Base-by-base conservation (phyloP, 2,329 filamentous ascomycete genomes). In the Hymenoscyphus linearis region DNA sequence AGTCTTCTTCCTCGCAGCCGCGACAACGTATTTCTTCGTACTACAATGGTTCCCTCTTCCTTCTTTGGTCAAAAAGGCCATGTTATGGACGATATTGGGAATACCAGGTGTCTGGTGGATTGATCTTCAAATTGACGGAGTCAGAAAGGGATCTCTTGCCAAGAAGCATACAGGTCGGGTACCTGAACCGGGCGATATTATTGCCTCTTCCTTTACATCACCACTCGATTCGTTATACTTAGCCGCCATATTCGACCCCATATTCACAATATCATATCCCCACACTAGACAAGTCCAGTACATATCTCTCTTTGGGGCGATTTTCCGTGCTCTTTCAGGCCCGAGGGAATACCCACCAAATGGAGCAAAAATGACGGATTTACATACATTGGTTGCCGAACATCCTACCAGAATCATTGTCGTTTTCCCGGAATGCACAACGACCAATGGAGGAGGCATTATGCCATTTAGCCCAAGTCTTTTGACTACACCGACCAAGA, bases 91-190 rank as follows among this genome's bases (percentile, higher is more conserved):
- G 63, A 84, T 98, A 66, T 84, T 99, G 68, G 89, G 86, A 40
- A 89, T 96, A 62, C 91, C 93, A 0, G 93, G 95, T 31, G 90
- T 99, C 61, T 98, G 93, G 92, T 98, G 93, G 93, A 88, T 97
- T 60, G 95, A 99, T 76, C 80, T 99, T n/a, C 93, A 97, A 75
- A 91, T 99, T 67, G 95, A 99, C 74, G 93, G 93, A 62, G 95
- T 99, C 59, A 93, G 91, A 76, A 90, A 92, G 77, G 95, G 95
- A 77, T 93, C 89, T 27, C 80, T 96, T 35, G 87, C 89, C 54
- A 87, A 88, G 70, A 87, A 92, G 69, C 86, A 89, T 44, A 78
- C 82, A 60, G 80, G 86, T 62, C 85, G 91, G 47, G 85, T 98
- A 18, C 95, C 95, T 1, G 85, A 88, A 60, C 85, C 88, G 4